These are phyloP conservation scores for Lyophyllum semitale DNA, from an alignment of 768 basidiomycete genomes.

Conservation along the genomic window DNA sequence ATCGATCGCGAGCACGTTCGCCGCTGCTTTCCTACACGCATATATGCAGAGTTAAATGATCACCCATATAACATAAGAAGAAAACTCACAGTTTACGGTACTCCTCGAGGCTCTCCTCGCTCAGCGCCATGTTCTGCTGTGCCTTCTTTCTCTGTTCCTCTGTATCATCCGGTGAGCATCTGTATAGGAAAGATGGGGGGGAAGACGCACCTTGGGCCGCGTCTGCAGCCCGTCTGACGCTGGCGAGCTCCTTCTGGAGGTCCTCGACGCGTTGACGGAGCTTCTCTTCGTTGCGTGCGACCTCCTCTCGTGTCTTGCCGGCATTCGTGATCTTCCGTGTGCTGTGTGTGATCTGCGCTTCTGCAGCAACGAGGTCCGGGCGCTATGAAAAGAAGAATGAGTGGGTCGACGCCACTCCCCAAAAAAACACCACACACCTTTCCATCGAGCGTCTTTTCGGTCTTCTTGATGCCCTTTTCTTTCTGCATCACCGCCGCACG, in stretches of 20 bases:
- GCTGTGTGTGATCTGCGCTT: constrained; percentile 88
- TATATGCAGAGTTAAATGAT: too few species aligned
- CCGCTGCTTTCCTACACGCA: constrained; percentile 66
- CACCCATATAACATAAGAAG: background rate
- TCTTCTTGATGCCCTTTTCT: constrained; percentile 87
- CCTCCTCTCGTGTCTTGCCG: constrained; percentile 58
- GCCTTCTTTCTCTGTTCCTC: constrained; percentile 77
- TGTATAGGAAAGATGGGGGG: background rate
- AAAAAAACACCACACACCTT: constrained; percentile 49
- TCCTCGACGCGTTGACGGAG: constrained; percentile 50
- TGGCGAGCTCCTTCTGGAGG: constrained; percentile 65
- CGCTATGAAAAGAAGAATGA: constrained; percentile 53
- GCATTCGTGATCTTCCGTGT: constrained; percentile 78
- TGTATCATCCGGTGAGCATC: constrained; percentile 24
- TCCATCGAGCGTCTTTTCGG: constrained; percentile 84
- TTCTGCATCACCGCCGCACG: constrained; percentile 76
- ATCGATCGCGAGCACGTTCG: constrained; percentile 77
- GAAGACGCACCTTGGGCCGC: constrained; percentile 69
- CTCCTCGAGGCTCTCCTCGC: constrained; percentile 82
- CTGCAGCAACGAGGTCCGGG: constrained; percentile 81
- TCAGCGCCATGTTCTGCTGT: constrained; percentile 74
- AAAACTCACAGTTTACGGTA: constrained; percentile 75
- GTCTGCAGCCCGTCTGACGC: constrained; percentile 69
- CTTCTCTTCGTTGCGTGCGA: constrained; percentile 53
- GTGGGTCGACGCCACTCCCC: background rate